Percentiles rank a stretch among this genome's conserved stretches.
Conservation (phyloP, 2,329 filamentous ascomycete species). For the Xylariaceae sp. region DNA sequence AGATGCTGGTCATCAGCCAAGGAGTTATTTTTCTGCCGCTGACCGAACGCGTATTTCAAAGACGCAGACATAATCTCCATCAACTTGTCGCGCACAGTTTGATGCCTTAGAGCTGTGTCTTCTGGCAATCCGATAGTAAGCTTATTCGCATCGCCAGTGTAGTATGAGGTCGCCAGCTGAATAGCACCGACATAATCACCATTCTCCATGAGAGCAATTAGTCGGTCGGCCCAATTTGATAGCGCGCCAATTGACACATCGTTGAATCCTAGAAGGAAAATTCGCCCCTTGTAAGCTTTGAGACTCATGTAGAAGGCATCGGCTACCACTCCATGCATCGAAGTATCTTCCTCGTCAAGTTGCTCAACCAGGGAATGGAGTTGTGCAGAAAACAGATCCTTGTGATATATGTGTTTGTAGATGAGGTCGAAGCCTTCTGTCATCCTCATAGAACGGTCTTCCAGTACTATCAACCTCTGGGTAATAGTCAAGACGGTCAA, state of each 20-base stretch:
- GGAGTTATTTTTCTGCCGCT: slow-evolving; percentile 49
- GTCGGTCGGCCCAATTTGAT: slow-evolving; percentile 94
- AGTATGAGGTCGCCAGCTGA: slow-evolving; percentile 85
- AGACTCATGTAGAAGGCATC: slow-evolving; percentile 99
- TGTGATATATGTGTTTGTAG: slow-evolving; percentile 87
- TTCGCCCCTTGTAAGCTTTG: slow-evolving; percentile 85
- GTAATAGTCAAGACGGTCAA: slow-evolving; percentile 89
- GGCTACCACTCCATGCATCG: slow-evolving; percentile 92
- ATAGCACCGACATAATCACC: slow-evolving; percentile 96
- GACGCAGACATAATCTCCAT: slow-evolving; percentile 93
- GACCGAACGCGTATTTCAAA: slow-evolving; percentile 79
- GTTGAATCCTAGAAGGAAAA: slow-evolving; percentile 91
- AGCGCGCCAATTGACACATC: slow-evolving; percentile 86
- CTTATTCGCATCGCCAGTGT: slow-evolving; percentile 86
- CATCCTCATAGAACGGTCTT: slow-evolving; percentile 83
- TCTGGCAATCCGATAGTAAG: slow-evolving; percentile 91
- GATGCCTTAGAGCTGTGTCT: slow-evolving; percentile 69
- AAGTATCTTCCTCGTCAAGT: slow-evolving; percentile 77
- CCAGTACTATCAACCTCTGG: slow-evolving; percentile 85
- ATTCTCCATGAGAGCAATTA: slow-evolving; percentile 91
- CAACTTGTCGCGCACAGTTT: slow-evolving; percentile 81
- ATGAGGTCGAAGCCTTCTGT: slow-evolving; percentile 93
- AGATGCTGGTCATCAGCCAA: slow-evolving; percentile 56
- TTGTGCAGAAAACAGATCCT: slow-evolving; percentile 85
- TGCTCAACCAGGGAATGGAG: slow-evolving; percentile 82